These are phyloP conservation scores for Leccinum subtestaceum DNA, from an alignment of 768 basidiomycete species.

Conservation along the genomic window DNA sequence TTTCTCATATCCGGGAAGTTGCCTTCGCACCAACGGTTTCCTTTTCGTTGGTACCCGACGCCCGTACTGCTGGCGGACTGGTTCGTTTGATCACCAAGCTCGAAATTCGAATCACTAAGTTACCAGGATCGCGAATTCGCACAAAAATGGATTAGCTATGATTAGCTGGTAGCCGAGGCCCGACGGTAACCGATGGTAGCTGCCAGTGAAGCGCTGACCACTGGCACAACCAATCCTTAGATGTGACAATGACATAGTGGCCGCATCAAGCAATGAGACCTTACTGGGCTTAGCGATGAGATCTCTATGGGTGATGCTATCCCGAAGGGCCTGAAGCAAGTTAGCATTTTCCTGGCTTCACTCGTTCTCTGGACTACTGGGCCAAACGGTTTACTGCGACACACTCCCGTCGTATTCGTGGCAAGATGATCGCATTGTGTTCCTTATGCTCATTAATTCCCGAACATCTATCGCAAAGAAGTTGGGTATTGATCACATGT, in stretches of 20 bases:
- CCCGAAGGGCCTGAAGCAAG: neutral
- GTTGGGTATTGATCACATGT: neutral
- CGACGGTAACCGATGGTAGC: too few relatives aligned
- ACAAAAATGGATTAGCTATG: neutral
- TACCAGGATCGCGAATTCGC: too few relatives aligned
- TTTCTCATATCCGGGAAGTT: too few relatives aligned
- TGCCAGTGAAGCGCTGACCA: too few relatives aligned
- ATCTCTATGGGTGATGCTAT: neutral
- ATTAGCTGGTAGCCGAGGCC: too few relatives aligned
- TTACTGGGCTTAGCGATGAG: too few relatives aligned
- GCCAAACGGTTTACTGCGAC: neutral
- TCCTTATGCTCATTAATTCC: slow-evolving; percentile 9
- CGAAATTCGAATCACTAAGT: neutral
- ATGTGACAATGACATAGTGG: too few relatives aligned
- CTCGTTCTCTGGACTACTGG: neutral
- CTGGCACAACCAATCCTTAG: too few relatives aligned
- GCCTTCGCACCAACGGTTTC: neutral
- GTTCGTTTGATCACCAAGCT: neutral
- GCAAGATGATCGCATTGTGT: neutral
- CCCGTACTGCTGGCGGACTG: neutral
- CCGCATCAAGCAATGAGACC: too few relatives aligned
- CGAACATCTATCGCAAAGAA: neutral
- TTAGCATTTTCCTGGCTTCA: too few relatives aligned
- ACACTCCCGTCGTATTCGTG: neutral
- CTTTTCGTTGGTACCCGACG: neutral